phyloP scores from a whole-genome alignment of 805 yeast species.

The Kazachstania viticola region DNA sequence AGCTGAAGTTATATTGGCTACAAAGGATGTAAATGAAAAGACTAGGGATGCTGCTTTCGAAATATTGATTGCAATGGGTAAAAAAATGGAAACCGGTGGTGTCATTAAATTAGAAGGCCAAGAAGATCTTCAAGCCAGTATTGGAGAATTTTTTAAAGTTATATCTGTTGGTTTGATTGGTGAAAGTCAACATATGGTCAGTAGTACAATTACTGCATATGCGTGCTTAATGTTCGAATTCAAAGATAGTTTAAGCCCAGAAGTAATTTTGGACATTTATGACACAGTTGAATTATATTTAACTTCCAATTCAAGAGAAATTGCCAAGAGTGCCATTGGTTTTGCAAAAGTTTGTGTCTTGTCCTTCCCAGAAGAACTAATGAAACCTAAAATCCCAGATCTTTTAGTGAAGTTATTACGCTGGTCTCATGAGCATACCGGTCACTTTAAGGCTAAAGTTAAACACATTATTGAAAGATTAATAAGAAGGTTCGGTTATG shows the following conservation, averaged over 20 bases:
- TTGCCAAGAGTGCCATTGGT: slow-evolving; percentile 89
- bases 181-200: slow-evolving; percentile 86
- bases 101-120: slow-evolving; percentile 41
- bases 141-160: slow-evolving; percentile 82
- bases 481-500: slow-evolving; percentile 83
- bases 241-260: slow-evolving; percentile 48
- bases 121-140: slow-evolving; percentile 34
- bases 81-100: slow-evolving; percentile 56
- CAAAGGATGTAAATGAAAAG: slow-evolving; percentile 88
- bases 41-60: slow-evolving; percentile 73
- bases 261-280: slow-evolving; percentile 59
- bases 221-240: slow-evolving; percentile 83
- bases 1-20: slow-evolving; percentile 80
- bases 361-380: slow-evolving; percentile 66
- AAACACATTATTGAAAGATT: slow-evolving; percentile 88
- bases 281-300: slow-evolving; percentile 83
- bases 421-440: slow-evolving; percentile 94
- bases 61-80: slow-evolving; percentile 69
- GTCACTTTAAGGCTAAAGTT: slow-evolving; percentile 86
- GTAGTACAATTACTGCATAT: slow-evolving; percentile 88
- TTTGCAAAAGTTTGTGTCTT: slow-evolving; percentile 83
- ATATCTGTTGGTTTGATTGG: slow-evolving; percentile 95
- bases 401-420: slow-evolving; percentile 64
- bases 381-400: slow-evolving; percentile 52
- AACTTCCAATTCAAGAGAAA: slow-evolving; percentile 84